Evolutionary conservation across 1,284 basidiomycete species (phyloP), one percentile per base, ranked within the genome.

Genomic region (Cryptococcus amylolentus): DNA sequence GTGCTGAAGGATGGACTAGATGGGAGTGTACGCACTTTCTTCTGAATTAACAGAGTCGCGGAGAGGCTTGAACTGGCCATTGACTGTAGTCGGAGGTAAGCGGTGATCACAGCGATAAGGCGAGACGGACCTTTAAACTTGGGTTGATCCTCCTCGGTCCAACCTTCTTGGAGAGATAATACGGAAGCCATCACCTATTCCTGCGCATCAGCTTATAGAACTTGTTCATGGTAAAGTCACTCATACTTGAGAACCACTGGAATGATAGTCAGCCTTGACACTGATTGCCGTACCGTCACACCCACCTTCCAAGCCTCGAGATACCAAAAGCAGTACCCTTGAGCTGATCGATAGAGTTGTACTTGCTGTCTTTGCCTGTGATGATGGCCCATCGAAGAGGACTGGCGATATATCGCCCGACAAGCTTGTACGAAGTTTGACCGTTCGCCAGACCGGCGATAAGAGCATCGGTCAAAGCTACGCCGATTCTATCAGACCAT

Each of bases 381-480:
- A 92, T 88, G 27, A 97, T 90, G 0, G 92, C 94, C 91, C 91
- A 95, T 78, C 90, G 87, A 45, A 94, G 79, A 4, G 91, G 88
- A 8, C 88, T 90, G 0, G 84, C 84, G 51, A 98, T 94, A 72
- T 94, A 98, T 70, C 89, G 90, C 3, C 95, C 94, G 3, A 95
- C 86, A 14, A 98, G 86, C 73, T 89, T 91, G 78, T 96, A 98
- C 14, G 88, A 85, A 51, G 82, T 82, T 0, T 88, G 88, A 0
- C 91, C 90, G 60, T 89, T 89, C 12, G 91, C 91, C 52, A 97
- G 90, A 0, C 94, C 95, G 47, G 92, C 89, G 63, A 97, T 93
- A 40, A 98, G 80, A 0, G 91, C 86, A 73, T 97, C 95, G 0
- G 95, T 98, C 51, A 98, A 84, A 0, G 94, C 95, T 74, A 52